Evolutionary conservation across 1,284 basidiomycete species (phyloP), one percentile per base, ranked within the genome.

Genomic region (Sporisorium reilianum): DNA sequence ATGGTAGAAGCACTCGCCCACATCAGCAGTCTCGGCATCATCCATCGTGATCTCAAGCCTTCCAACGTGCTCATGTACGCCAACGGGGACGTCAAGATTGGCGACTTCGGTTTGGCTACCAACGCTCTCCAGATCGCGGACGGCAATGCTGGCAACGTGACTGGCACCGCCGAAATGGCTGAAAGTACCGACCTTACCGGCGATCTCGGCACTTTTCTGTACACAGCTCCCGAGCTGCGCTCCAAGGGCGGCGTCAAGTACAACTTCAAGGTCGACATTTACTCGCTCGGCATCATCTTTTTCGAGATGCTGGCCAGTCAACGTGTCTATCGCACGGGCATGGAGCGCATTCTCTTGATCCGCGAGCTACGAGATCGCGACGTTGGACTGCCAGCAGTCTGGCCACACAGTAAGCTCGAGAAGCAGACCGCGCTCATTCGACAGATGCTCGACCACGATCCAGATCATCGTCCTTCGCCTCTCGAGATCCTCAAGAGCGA

Each of bases 271-370:
- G 95, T 95, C 4, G 95, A 98, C 83, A 91, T 98, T 88, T 98
- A 97, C 83, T 95, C 93, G 80, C 89, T 97, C 6, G 95, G 83
- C 12, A 91, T 98, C 78, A 95, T 97, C 28, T 96, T 97, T 86
- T 98, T 98, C 81, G 95, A 98, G 87, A 97, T 97, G 94, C 94
- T 95, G 83, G 94, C 92, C 50, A 82, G 87, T 80, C 80, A 81
- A 53, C 70, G 79, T 3, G 75, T 78, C 38, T 96, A 97, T 86
- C 88, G 89, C n/a, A 97, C 95, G 0, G 91, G 90, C 2, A 89
- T 93, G 57, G 95, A 98, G 83, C 90, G 95, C 16, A 92, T 93
- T 46, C 89, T 89, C 3, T 92, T 95, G 18, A 88, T 97, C 7
- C 91, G 92, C 69, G 90, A 91, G 52, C 84, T 97, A 36, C 87